Evolutionary conservation across 345 rosid genomes (phyloP), one percentile per base, ranked within the genome.

Genomic region (Populus nigra): DNA sequence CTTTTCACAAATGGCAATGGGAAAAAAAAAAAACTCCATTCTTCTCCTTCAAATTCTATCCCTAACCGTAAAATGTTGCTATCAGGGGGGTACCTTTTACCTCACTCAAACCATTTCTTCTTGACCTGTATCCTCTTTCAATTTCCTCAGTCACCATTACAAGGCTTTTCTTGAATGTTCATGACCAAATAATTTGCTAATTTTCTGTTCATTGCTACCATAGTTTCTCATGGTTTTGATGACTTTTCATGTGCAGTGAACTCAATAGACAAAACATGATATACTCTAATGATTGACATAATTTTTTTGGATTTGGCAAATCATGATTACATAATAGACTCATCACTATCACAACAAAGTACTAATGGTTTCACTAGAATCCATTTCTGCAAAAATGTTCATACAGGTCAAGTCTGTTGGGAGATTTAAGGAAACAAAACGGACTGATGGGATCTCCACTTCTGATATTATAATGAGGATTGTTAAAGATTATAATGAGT

Each of bases 401-500:
- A 4, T 43, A 53, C 81, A 89, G 92, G 92, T 89, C 0, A 91
- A 84, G 70, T 69, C 87, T 7, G 74, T 86, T 65, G 94, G 92
- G 75, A 89, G 83, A 47, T 91, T 91, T 41, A 88, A 87, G 82
- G 92, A 91, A 82, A 91, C 94, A 1, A 84, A 91, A 85, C 82
- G 90, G 74, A 88, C 92, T 31, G 90, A 91, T n/a, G 92, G 92
- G 72, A 91, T 91, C 59, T 91, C 92, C 5, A 91, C 90, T 67
- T 91, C 94, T 39, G 94, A 91, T 69, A 78, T 91, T 65, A 87
- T 91, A 71, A 89, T 89, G 92, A 91, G 90, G 72, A 91, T 91
- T 59, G 91, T 88, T 22, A 91, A 89, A 83, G 94, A 91, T 75
- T 89, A 89, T 74, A 91, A 89, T n/a, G 87, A 91, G 85, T 91